Evolutionary conservation across 768 basidiomycete species (phyloP).

Genomic region (Kondoa subrosea): DNA sequence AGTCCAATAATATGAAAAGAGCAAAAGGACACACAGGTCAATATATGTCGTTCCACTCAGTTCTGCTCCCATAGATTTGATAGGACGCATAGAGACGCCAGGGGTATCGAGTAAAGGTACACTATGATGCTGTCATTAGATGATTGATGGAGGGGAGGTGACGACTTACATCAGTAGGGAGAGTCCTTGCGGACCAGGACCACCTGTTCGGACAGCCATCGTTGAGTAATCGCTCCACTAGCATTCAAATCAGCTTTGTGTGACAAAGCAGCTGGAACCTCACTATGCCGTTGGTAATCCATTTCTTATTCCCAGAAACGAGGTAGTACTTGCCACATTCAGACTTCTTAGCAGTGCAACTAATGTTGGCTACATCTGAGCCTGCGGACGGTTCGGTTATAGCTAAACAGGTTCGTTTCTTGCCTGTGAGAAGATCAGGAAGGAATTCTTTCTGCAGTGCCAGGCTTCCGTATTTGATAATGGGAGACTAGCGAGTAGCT

Average conservation of each 20-base stretch:
- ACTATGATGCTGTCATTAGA: background rate
- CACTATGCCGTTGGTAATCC: background rate
- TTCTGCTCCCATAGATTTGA: background rate
- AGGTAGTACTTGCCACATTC: slow-evolving; percentile 20
- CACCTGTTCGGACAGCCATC: slow-evolving; percentile 4
- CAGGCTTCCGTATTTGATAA: slow-evolving; percentile 7
- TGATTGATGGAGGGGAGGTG: background rate
- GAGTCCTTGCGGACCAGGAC: background rate
- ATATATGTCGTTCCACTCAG: background rate
- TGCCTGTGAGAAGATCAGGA: slow-evolving; percentile 1
- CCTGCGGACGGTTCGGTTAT: slow-evolving; percentile 25
- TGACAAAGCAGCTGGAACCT: too few species aligned
- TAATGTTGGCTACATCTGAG: slow-evolving; percentile 24
- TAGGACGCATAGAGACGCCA: background rate
- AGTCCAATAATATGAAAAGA: background rate
- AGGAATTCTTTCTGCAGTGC: slow-evolving; percentile 2
- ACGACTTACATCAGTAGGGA: background rate
- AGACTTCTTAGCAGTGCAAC: slow-evolving; percentile 18
- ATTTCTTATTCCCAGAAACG: slow-evolving; percentile 9
- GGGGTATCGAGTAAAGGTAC: background rate
- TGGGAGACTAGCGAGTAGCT: background rate
- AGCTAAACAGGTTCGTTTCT: slow-evolving; percentile 23
- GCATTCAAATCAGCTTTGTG: too few species aligned
- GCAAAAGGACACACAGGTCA: background rate
- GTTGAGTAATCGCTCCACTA: background rate